phyloP scores from a whole-genome alignment of 2,329 filamentous ascomycete species.

The Ophiostoma fasciatum region DNA sequence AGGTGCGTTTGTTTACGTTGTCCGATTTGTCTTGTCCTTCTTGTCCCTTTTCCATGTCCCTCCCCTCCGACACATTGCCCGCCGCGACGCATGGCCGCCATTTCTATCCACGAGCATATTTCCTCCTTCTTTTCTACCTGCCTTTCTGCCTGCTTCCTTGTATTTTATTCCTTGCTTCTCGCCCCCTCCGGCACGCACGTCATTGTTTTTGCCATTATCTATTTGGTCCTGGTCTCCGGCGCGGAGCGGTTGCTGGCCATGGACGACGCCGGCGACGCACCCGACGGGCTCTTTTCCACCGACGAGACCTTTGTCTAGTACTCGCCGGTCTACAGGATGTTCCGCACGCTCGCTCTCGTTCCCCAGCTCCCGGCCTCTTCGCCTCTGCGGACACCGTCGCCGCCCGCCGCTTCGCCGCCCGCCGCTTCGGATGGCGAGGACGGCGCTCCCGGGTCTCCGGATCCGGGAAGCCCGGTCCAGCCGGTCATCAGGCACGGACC shows the following conservation, averaged over 20 bases:
- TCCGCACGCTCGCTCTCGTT: too few species aligned
- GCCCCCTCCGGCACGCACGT: neutral
- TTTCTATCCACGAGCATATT: neutral
- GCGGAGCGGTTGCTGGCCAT: neutral
- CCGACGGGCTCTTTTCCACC: too few species aligned
- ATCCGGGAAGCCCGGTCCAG: too few species aligned
- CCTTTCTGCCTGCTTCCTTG: neutral
- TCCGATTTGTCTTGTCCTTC: neutral
- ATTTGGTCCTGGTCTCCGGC: neutral
- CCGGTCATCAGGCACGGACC: too few species aligned
- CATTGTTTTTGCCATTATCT: neutral
- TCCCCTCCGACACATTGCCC: neutral
- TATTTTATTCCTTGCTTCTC: neutral
- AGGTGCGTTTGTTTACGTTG: slow-evolving; percentile 31
- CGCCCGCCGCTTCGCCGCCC: too few species aligned
- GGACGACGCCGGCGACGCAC: too few species aligned
- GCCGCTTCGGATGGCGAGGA: too few species aligned
- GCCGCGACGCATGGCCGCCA: neutral
- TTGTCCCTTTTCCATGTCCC: neutral
- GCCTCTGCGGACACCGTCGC: too few species aligned
- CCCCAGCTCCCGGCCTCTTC: too few species aligned
- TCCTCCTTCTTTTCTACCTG: neutral
- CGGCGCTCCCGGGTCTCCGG: too few species aligned
- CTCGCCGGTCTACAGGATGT: too few species aligned
- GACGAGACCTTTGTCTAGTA: neutral